A percentile compares a stretch with the other conserved stretches of the same genome.
These are phyloP conservation scores for Chrysochromulina parva DNA, from an alignment of 78 protist species.

Conservation along the genomic window DNA sequence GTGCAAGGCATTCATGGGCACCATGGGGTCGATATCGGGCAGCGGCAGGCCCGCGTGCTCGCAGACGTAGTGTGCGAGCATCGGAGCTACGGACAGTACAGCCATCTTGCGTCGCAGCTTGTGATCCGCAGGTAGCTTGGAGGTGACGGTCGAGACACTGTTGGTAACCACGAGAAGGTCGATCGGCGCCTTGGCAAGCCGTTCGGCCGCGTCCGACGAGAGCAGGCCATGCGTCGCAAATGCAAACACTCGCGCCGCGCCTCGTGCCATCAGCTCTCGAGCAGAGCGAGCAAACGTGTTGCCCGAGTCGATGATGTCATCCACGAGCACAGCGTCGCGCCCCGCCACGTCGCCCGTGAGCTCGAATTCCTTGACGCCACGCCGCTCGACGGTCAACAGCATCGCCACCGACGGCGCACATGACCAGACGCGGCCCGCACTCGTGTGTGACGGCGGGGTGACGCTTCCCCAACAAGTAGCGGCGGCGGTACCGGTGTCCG, in stretches of 20 bases:
- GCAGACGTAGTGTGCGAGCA: background rate
- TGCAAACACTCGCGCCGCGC: background rate
- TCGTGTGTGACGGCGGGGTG: no score
- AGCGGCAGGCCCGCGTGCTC: background rate
- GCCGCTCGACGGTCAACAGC: background rate
- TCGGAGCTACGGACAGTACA: background rate
- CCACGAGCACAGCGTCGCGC: background rate
- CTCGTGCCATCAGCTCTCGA: background rate
- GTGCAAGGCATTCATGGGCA: background rate
- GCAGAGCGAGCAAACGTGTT: background rate
- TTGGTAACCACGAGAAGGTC: background rate
- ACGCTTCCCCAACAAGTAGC: no score
- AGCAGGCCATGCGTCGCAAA: background rate
- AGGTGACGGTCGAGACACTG: background rate
- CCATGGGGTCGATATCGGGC: background rate
- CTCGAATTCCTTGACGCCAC: background rate
- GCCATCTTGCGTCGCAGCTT: background rate
- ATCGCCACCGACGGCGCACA: background rate
- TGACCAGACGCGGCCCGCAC: background rate
- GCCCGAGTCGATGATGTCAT: background rate
- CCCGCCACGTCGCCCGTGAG: background rate
- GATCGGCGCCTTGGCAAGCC: background rate
- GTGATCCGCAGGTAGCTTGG: background rate
- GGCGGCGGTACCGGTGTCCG: no score
- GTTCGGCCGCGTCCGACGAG: background rate